Base-by-base conservation (phyloP, 768 basidiomycete genomes). In the Suillus sp. region DNA sequence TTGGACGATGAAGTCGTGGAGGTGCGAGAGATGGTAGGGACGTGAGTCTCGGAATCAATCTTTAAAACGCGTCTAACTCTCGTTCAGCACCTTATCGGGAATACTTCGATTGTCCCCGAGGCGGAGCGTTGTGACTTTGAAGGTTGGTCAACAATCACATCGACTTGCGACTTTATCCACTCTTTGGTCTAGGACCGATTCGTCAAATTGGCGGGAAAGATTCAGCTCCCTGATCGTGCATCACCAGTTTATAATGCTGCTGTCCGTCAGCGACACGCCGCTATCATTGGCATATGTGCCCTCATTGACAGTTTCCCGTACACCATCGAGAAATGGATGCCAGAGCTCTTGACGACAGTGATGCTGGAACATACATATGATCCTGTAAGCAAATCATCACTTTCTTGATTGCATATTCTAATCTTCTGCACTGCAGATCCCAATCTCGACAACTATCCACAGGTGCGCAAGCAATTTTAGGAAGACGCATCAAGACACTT, bases 241-340 rank as follows among this genome's bases (percentile, higher is more conserved):
- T 84, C 90, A 51, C 80, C 87, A 60, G 66, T 80, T 68, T 96
- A 95, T 74, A 88, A 84, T 63, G 79, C 80, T 53, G 85, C 89
- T 8, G 78, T 96, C 16, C 86, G 93, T 32, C 86, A 90, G 71
- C 84, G 92, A 27, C 95, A 97, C 74, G 92, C 93, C 30, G 93
- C 93, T 1, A 91, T 97, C 64, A 80, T 97, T 50, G 95, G 95
- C 16, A 87, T 94, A 51, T 91, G 91, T 63, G 92, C 95, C 2
- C 80, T 97, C n/a, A 86, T 97, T 38, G 92, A 95, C 67, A 94
- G 93, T 62, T 95, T 92, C 74, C 95, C 95, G 0, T 96, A 95
- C 75, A 94, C 93, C 2, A 89, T 96, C 27, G 95, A 95, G 68
- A 88, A 87, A 67, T 96, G 93, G 89, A 87, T 95, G 83, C 93